Percentiles rank a stretch among this genome's conserved stretches.
Conservation (phyloP, 371 early-diverging fungal genomes). For the Saksenaea oblongispora region DNA sequence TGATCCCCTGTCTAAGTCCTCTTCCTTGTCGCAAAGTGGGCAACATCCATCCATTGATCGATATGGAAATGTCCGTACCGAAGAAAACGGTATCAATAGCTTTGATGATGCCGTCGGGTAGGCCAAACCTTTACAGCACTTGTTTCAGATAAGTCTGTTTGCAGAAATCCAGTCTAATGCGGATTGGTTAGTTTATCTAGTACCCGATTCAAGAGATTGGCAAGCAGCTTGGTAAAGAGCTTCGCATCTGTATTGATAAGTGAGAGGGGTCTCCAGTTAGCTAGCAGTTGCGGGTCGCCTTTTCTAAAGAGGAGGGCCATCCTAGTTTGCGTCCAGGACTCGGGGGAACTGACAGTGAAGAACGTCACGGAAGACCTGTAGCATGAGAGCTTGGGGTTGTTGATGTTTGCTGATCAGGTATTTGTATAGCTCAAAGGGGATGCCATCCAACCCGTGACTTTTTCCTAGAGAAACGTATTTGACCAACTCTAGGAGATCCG, state of each 20-base stretch:
- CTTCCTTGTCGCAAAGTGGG: no score
- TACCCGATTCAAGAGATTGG: not conserved
- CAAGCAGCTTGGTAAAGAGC: constrained; percentile 12
- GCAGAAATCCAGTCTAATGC: not conserved
- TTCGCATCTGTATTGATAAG: constrained; percentile 16
- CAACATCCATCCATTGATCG: no score
- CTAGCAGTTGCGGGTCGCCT: constrained; percentile 20
- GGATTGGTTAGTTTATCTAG: constrained; percentile 1
- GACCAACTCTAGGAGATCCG: not conserved
- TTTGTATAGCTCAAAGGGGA: constrained; percentile 32
- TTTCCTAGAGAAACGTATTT: constrained; percentile 7
- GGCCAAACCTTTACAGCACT: no score
- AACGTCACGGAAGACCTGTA: constrained; percentile 14
- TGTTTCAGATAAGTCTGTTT: not conserved
- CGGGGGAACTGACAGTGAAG: constrained; percentile 4
- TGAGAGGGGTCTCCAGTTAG: constrained; percentile 28
- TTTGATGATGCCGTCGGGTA: no score
- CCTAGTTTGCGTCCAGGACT: constrained; percentile 15
- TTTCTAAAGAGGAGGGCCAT: constrained; percentile 37
- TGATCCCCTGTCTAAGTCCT: no score
- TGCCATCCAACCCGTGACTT: constrained; percentile 33
- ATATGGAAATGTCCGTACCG: no score
- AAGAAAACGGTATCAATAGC: no score
- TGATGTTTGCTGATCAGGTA: not conserved
- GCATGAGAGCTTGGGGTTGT: not conserved